These are phyloP conservation scores for Myxozyma kluyveri DNA, from an alignment of 805 yeast species.

Conservation along the genomic window DNA sequence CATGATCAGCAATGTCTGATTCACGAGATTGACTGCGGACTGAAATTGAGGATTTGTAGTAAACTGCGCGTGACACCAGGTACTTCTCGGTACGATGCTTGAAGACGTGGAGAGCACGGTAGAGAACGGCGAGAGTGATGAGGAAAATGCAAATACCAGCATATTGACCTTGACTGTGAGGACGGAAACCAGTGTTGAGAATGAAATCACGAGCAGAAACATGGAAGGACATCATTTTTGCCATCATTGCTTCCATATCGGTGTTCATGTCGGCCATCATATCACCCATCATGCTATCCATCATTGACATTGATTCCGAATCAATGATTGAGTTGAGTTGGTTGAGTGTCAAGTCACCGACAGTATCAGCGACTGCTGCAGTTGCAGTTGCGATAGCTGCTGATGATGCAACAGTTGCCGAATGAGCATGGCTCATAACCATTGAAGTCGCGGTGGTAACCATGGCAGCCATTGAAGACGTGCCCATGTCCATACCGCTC, in stretches of 20 bases:
- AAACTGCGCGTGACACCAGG: constrained; percentile 11
- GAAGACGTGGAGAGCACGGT: constrained; percentile 25
- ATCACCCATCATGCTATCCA: constrained; percentile 7
- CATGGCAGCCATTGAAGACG: constrained; percentile 8
- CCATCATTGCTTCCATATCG: constrained; percentile 7
- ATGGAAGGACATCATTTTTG: constrained; percentile 32
- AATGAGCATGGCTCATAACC: neutral
- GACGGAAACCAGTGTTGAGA: constrained; percentile 33
- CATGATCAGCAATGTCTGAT: constrained; percentile 1
- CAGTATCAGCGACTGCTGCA: constrained; percentile 6
- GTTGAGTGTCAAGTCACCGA: neutral
- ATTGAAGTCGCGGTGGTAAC: constrained; percentile 1
- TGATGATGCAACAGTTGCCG: neutral
- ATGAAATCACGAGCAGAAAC: constrained; percentile 28
- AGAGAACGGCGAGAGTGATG: constrained; percentile 32
- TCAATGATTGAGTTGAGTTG: neutral
- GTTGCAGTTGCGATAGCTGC: constrained; percentile 7
- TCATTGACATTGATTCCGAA: neutral
- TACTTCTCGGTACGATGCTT: constrained; percentile 23
- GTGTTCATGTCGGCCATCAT: constrained; percentile 5
- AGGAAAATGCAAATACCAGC: constrained; percentile 37
- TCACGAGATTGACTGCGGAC: neutral
- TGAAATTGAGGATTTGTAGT: neutral
- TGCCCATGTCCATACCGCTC: constrained; percentile 4
- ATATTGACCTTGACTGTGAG: constrained; percentile 32